phyloP scores from a whole-genome alignment of 1,139 yeast genomes.

The Hemisphaericaspora xylanilytica region DNA sequence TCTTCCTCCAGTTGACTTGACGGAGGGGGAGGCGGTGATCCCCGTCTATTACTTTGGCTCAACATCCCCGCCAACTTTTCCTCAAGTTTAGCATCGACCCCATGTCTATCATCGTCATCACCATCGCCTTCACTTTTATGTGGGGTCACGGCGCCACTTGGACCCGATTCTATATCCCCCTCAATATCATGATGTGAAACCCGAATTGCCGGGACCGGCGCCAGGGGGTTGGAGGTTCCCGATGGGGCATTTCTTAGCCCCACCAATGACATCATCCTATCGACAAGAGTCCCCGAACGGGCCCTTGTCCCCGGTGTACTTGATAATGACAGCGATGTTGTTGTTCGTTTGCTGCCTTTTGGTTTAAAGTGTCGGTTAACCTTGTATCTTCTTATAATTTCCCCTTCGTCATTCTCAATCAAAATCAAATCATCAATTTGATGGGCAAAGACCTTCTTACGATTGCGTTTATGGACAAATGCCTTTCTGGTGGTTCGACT shows the following conservation, averaged over 20 bases:
- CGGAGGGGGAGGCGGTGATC: conserved; percentile 13
- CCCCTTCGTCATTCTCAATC: conserved; percentile 91
- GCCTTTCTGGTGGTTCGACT: conserved; percentile 18
- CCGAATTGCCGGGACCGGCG: background rate
- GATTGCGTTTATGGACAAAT: conserved; percentile 23
- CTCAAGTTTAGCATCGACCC: conserved; percentile 20
- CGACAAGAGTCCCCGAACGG: conserved; percentile 37
- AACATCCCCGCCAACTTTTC: conserved; percentile 26
- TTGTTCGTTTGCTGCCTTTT: background rate
- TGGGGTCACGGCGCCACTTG: background rate
- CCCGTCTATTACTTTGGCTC: conserved; percentile 6
- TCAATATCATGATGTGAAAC: background rate
- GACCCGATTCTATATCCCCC: conserved; percentile 11
- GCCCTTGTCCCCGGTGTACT: conserved; percentile 12
- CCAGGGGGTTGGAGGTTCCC: background rate
- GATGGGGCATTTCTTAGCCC: conserved; percentile 34
- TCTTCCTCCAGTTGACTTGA: conserved; percentile 6
- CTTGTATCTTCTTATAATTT: conserved; percentile 76
- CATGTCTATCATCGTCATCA: conserved; percentile 18
- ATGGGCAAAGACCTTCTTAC: conserved; percentile 42
- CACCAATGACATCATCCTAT: conserved; percentile 49
- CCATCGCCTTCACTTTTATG: conserved; percentile 11
- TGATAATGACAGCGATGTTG: background rate
- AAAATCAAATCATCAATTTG: conserved; percentile 67
- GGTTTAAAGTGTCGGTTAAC: conserved; percentile 51